Evolutionary conservation across 2,329 filamentous ascomycete genomes (phyloP), one percentile per base, ranked within the genome.

Genomic region (Nemania sp.): DNA sequence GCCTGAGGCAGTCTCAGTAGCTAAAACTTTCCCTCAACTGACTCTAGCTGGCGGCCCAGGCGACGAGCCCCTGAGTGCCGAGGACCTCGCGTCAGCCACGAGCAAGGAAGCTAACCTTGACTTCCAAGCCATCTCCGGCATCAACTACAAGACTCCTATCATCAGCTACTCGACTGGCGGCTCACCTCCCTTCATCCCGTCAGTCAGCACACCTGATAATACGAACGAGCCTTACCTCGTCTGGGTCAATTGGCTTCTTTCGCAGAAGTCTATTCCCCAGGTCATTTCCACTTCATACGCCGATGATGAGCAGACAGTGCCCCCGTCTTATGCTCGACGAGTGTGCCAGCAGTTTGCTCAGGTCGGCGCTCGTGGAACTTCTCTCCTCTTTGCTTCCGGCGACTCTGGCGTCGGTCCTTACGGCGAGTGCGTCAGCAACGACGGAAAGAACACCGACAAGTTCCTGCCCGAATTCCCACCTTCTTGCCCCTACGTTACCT

Each of bases 221-320:
- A 72, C 70, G 10, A 89, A 89, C 73, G 87, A 89, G 76, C 88
- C 88, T 0, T 89, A 87, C 69, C 77, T 89, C 4, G 82, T 85
- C 43, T 85, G 87, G 70, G 78, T 89, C 15, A 79, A 86, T 62
- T 82, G 84, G 67, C 77, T 89, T 7, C 79, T 89, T 1, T 76
- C 72, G 24, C 79, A 82, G 67, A 75, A 78, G 15, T 75, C 82
- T 22, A 73, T 88, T 13, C 88, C 88, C 0, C 86, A 87, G 59
- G 84, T 89, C 1, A 80, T 90, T 13, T 85, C 85, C 54, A 83
- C 88, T 22, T 88, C 86, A 15, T 90, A 89, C 73, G 85, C 83
- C 15, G 87, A 89, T 71, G 84, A 88, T 70, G 87, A 89, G 77
- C 80, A 86, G 56, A 82, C 83, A 0, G 85, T 89, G 0, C 87